Base-by-base conservation (phyloP, 148 eudicot species). In the Gaultheria prostrata region DNA sequence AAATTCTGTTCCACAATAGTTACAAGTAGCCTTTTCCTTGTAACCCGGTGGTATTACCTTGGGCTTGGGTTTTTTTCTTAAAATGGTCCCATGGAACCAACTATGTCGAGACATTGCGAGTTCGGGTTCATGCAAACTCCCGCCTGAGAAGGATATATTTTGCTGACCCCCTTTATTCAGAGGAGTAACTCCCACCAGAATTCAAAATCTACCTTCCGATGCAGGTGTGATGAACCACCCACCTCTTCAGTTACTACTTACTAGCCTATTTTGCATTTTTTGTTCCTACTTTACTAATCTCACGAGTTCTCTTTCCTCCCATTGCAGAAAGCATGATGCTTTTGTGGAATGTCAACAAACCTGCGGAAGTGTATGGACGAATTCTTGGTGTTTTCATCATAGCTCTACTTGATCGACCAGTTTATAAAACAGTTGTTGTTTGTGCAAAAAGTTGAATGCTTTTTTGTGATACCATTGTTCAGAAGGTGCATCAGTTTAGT, bases 61-160 rank as follows among this genome's bases (percentile, higher is more conserved):
- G n/a, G n/a, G n/a, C n/a, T n/a, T n/a, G n/a, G n/a, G n/a, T n/a
- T n/a, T n/a, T n/a, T n/a, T n/a, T n/a, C n/a, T n/a, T n/a, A n/a
- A n/a, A n/a, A n/a, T n/a, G n/a, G n/a, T n/a, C 99, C 57, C 95
- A 97, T 84, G 99, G 99, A 84, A 97, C 99, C 56, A 97, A 97
- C 85, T 97, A 97, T 80, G 98, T 90, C 0, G 99, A 97, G 91
- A 95, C 99, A 15, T 61, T 97, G 89, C 89, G 98, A 20, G 99
- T 97, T 88, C 99, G 95, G 81, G 99, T 97, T 86, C 99, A 97
- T 85, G 98, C 98, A 61, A 97, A 95, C 81, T 97, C 98, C 85
- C 93, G 98, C 39, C 89, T 96, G 48, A 92, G 99, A 85, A 90
- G 99, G 81, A 94, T 96, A 70, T 96, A 97, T 85, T 97, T 97